Evolutionary conservation across 2,329 filamentous ascomycete genomes (phyloP).

Genomic region (Aspergillus arachidicola): DNA sequence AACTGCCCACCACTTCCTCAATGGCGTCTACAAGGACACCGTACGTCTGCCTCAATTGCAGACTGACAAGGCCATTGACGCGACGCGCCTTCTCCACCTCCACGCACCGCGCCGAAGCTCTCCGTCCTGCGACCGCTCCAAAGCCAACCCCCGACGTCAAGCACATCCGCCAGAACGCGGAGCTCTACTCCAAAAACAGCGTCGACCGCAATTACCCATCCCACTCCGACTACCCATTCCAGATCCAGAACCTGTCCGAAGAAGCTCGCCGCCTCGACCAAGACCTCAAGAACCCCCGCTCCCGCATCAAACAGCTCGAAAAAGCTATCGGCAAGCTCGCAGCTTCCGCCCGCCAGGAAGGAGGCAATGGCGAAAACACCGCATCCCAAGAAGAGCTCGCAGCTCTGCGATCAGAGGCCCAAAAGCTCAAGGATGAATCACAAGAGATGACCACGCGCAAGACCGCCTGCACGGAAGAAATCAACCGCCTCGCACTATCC

Average conservation of each 20-base stretch:
- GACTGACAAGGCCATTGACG: conserved; percentile 18
- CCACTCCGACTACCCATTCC: conserved; percentile 54
- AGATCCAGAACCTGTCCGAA: conserved; percentile 50
- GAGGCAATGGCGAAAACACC: conserved; percentile 13
- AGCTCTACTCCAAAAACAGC: conserved; percentile 81
- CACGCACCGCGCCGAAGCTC: conserved; percentile 24
- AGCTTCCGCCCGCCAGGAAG: conserved; percentile 26
- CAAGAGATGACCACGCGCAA: conserved; percentile 35
- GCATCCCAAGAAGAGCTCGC: conserved; percentile 24
- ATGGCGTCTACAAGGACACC: conserved; percentile 31
- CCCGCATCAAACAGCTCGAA: conserved; percentile 49
- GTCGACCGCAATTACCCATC: conserved; percentile 77
- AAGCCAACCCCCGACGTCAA: conserved; percentile 81
- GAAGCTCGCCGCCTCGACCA: conserved; percentile 43
- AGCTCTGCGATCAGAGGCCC: conserved; percentile 40
- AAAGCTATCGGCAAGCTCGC: conserved; percentile 42
- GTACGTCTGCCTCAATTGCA: conserved; percentile 41
- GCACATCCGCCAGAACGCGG: conserved; percentile 83
- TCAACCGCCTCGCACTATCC: conserved; percentile 72
- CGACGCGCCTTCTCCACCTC: conserved; percentile 21
- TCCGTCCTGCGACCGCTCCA: conserved; percentile 71
- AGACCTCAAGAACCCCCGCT: conserved; percentile 42
- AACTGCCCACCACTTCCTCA: not conserved
- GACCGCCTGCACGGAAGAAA: conserved; percentile 55
- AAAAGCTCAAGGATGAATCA: conserved; percentile 40